A percentile compares a stretch with the other conserved stretches of the same genome.
Conservation (phyloP, 441 rosid species). For the Erysimum cheiri region DNA sequence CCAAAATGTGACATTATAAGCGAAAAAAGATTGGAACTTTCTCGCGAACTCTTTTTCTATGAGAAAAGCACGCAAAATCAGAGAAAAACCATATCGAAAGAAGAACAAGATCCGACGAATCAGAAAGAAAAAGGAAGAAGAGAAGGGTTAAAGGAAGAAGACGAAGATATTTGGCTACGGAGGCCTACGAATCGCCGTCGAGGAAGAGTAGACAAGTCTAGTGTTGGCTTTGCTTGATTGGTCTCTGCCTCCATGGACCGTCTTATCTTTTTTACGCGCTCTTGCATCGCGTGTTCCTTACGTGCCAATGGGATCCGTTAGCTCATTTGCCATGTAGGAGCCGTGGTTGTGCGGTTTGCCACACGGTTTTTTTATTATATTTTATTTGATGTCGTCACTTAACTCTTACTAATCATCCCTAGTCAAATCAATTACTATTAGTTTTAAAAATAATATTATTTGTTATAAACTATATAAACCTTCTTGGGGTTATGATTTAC, state of each 20-base stretch:
- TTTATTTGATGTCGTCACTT: not conserved
- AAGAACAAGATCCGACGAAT: constrained; percentile 13
- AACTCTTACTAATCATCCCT: constrained; percentile 8
- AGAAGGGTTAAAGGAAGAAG: not conserved
- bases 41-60: not conserved
- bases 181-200: constrained; percentile 37
- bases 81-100: not conserved
- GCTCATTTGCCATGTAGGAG: constrained; percentile 30
- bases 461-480: not conserved
- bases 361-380: constrained; percentile 7
- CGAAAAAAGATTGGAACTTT: constrained; percentile 4
- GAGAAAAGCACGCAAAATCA: not conserved
- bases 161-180: constrained; percentile 31
- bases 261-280: constrained; percentile 15
- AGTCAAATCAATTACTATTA: not conserved
- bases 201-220: constrained; percentile 26
- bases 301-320: constrained; percentile 12
- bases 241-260: constrained; percentile 22
- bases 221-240: constrained; percentile 40
- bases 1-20: constrained; percentile 34
- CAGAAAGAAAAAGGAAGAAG: not conserved
- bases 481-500: not conserved
- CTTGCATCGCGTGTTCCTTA: not conserved
- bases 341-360: constrained; percentile 24
- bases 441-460: not conserved